phyloP scores from a whole-genome alignment of 208 protist genomes.

The Acanthamoeba castellanii region DNA sequence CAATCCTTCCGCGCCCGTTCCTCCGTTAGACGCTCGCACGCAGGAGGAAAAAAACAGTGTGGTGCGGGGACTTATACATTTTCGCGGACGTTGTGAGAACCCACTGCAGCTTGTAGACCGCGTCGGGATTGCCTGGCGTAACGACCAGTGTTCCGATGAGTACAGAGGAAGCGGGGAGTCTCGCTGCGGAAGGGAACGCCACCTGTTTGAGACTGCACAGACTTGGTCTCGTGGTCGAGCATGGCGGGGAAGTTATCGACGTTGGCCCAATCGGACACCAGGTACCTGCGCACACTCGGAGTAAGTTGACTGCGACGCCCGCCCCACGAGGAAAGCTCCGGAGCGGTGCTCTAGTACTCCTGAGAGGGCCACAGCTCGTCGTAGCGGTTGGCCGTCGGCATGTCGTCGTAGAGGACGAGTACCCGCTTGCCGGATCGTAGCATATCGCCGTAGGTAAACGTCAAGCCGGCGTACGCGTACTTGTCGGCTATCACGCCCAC shows the following conservation, averaged over 20 bases:
- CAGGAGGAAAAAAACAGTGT: not conserved
- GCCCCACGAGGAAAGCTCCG: not conserved
- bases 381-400: not conserved
- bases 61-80: not conserved
- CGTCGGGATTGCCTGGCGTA: conserved; percentile 16
- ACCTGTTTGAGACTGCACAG: not conserved
- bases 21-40: not conserved
- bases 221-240: not conserved
- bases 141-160: not conserved
- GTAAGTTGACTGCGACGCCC: not conserved
- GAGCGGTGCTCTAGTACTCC: not conserved
- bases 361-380: conserved; percentile 3
- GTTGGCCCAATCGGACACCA: not conserved
- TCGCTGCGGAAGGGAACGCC: not conserved
- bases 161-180: not conserved
- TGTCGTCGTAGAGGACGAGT: not conserved
- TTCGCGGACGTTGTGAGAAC: conserved; percentile 12
- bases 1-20: not conserved
- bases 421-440: not conserved
- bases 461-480: not conserved
- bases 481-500: not conserved
- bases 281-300: not conserved
- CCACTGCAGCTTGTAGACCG: conserved; percentile 46
- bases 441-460: conserved; percentile 15
- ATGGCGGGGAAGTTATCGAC: conserved; percentile 18